Conservation (phyloP, 805 yeast species). For the Candida nanaspora region DNA sequence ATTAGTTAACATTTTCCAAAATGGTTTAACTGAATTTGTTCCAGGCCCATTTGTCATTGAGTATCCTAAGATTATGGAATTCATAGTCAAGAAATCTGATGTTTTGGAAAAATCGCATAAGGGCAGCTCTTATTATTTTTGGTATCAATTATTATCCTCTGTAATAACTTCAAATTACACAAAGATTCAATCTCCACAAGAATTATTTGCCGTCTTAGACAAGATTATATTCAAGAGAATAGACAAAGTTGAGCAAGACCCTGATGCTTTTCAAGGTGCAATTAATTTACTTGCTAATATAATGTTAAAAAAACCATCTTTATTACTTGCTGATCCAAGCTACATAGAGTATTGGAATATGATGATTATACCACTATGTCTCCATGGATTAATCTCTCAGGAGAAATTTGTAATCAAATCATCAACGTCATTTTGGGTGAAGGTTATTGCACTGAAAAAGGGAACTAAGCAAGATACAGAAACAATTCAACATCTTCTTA, state of each 20-base stretch:
- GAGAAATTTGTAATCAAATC: conserved; percentile 53
- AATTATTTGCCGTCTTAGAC: no score
- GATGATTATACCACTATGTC: conserved; percentile 25
- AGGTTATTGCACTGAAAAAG: conserved; percentile 34
- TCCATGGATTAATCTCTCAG: conserved; percentile 34
- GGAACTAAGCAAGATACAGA: conserved; percentile 36
- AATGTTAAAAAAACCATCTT: conserved; percentile 40
- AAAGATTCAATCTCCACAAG: no score
- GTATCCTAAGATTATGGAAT: conserved; percentile 32
- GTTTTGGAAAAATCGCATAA: conserved; percentile 12
- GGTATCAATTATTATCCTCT: conserved; percentile 39
- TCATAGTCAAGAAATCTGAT: conserved; percentile 27
- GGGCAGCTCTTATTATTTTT: conserved; percentile 30
- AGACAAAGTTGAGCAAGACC: conserved; percentile 38
- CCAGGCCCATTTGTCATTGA: conserved; percentile 62
- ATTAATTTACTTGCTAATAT: conserved; percentile 45
- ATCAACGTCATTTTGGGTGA: conserved; percentile 48
- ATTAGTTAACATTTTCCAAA: conserved; percentile 53
- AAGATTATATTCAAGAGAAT: conserved; percentile 30
- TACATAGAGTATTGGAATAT: no score
- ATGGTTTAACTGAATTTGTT: conserved; percentile 55
- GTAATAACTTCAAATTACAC: conserved; percentile 33
- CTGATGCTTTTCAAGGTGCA: conserved; percentile 49
- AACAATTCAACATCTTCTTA: conserved; percentile 14
- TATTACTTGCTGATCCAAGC: no score